Percentiles rank a stretch among this genome's conserved stretches.
Conservation (phyloP, 1,284 basidiomycete species). For the Ustanciosporium gigantosporum region DNA sequence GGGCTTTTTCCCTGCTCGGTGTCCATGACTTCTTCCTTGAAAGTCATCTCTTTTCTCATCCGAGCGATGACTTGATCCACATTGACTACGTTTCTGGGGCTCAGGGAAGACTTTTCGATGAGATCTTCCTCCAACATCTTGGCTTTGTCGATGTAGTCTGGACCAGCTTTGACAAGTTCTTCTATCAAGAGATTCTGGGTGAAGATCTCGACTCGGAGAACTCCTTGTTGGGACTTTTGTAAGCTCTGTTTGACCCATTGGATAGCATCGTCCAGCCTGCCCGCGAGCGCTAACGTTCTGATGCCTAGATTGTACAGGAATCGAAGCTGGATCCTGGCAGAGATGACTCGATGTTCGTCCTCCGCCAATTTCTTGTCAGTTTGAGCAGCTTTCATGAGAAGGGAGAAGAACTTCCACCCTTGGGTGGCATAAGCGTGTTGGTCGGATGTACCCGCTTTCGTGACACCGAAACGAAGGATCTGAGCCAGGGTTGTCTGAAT, state of each 20-base stretch:
- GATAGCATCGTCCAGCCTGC: conserved; percentile 21
- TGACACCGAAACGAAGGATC: conserved; percentile 15
- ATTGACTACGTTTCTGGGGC: not conserved
- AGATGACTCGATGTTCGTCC: conserved; percentile 2
- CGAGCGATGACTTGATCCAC: conserved; percentile 6
- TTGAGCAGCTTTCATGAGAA: conserved; percentile 13
- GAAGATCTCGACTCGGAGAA: conserved; percentile 11
- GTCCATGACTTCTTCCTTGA: not conserved
- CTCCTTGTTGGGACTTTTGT: not conserved
- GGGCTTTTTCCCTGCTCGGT: too few species aligned
- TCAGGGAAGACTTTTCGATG: not conserved
- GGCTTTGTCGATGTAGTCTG: not conserved
- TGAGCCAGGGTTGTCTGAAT: conserved; percentile 20
- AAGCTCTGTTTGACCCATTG: conserved; percentile 6
- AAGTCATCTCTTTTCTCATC: conserved; percentile 1
- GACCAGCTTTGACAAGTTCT: conserved; percentile 22
- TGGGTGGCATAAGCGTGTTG: not conserved
- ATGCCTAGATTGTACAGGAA: conserved; percentile 29
- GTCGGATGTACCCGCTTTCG: not conserved
- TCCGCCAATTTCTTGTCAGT: conserved; percentile 3
- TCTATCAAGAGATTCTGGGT: conserved; percentile 24
- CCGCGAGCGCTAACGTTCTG: conserved; percentile 23
- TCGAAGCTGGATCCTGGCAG: conserved; percentile 3
- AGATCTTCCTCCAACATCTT: too few species aligned
- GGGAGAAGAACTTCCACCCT: not conserved